Base-by-base conservation (phyloP, 495 filamentous ascomycete species). In the Saxophila tyrrhenica region DNA sequence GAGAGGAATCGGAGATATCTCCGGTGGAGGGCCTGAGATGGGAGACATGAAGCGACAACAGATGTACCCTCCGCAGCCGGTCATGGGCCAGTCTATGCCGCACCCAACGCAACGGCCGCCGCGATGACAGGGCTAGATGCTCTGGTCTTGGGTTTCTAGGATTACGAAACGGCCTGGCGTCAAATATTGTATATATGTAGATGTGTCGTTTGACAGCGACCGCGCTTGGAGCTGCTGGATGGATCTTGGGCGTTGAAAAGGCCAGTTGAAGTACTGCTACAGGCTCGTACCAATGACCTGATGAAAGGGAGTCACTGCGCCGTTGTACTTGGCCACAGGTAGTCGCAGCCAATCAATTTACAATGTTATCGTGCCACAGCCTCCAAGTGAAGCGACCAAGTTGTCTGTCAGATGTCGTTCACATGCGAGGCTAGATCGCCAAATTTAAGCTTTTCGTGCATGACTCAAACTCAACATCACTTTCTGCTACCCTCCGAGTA, bases 1-100 rank as follows among this genome's bases (percentile, higher is more conserved):
- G 60, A 72, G 83, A 63, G 79, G 82, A 46, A 76, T 86, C 32
- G 84, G 81, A 11, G 82, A 86, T 22, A 80, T 87, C 67, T 71
- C 76, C 2, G 75, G 80, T 50, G 76, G 68, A 9, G 64, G 70
- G 20, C 80, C 81, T 15, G 73, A 78, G 39, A 64, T 72, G 47
- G 65, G 71, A 11, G 73, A 79, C 61, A 65, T 71, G 9, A 84
- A 83, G 62, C 71, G 83, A 58, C 82, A 81, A 64, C 78, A 81
- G 51, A 76, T 85, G 70, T 85, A 83, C 61, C 64, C 74, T 7
- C 76, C 75, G 45, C 67, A 35, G 29, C 11, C 41, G 71, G 67
- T 39, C 59, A 64, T 64, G 63, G 67, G 73, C 23, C 73, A 69
- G 56, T 67, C 66, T 16, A 67, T 72, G 65, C 66, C 67, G 50